Percentiles rank a stretch among this genome's conserved stretches.
phyloP scores from a whole-genome alignment of 129 eudicot species.

The Ambrosia artemisiifolia region DNA sequence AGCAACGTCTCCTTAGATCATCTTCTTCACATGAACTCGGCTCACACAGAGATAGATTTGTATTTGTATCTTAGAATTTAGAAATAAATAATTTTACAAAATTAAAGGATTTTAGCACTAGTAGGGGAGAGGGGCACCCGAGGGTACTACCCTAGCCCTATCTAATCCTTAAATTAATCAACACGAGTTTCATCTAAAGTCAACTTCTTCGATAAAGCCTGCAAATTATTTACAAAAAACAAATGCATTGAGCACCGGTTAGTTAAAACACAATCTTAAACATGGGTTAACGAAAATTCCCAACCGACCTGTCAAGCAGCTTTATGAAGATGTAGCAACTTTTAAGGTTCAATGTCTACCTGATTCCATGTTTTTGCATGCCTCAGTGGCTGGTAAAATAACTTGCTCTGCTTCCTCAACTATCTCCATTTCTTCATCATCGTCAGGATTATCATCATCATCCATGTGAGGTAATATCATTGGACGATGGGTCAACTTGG shows the following conservation, averaged over 20 bases:
- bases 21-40: no score
- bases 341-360: slow-evolving; percentile 17
- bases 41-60: no score
- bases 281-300: background rate
- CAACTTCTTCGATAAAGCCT: slow-evolving; percentile 90
- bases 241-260: background rate
- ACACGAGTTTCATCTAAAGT: slow-evolving; percentile 86
- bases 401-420: slow-evolving; percentile 55
- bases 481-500: slow-evolving; percentile 51
- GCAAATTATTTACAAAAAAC: slow-evolving; percentile 21
- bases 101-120: no score
- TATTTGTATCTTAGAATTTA: no score
- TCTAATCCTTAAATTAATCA: no score
- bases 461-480: slow-evolving; percentile 56
- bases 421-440: slow-evolving; percentile 93
- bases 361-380: slow-evolving; percentile 20
- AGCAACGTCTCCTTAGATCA: no score
- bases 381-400: slow-evolving; percentile 33
- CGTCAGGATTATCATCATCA: slow-evolving; percentile 37
- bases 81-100: no score
- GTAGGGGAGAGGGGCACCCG: no score
- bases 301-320: slow-evolving; percentile 81
- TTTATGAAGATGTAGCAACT: slow-evolving; percentile 35
- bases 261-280: background rate
- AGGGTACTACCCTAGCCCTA: no score